Base-by-base conservation (phyloP, 2,329 filamentous ascomycete genomes). In the Aspergillus quadricinctus region DNA sequence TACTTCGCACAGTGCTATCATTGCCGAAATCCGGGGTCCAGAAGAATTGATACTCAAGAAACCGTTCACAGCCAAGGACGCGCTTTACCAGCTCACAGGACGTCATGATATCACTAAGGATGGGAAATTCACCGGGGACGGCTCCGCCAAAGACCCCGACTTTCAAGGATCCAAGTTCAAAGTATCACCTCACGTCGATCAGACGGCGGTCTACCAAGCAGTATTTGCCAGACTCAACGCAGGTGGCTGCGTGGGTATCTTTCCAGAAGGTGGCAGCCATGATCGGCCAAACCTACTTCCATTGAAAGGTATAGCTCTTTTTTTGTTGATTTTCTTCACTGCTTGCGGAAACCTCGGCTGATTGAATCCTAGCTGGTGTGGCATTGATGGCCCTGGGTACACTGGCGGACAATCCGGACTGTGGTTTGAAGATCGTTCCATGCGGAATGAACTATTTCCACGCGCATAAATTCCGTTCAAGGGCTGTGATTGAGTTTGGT, bases 371-470 rank as follows among this genome's bases (percentile, higher is more conserved):
- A 85, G 93, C 94, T 66, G 93, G 93, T 72, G 91, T 99, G 58
- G 94, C 94, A 57, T 94, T 99, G 69, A 99, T 99, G 93, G 94
- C 93, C 11, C 83, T 99, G 37, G 93, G 93, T 41, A 88, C 94
- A 1, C 80, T 97, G 52, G 91, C 90, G 4, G 87, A 91, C 55
- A 86, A 92, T 59, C 92, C 92, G 2, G 82, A 93, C 61, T 96
- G 90, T 69, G 91, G 90, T 29, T 80, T 99, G 59, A 95, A 92
- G 75, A 97, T 99, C 66, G 90, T 99, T 25, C 94, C 94, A 3
- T 92, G 94, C 52, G 93, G 93, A 66, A 97, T 99, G 93, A 99
- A 99, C 75, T 99, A 99, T 76, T 99, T 99, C 77, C 93, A 97
- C 75, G 90, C 93, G 0, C 93, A 99, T 81, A 99, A 97, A 74